A percentile compares a stretch with the other conserved stretches of the same genome.
Conservation (phyloP, 176 grass and related monocot species). For the Saccharum spontaneum region DNA sequence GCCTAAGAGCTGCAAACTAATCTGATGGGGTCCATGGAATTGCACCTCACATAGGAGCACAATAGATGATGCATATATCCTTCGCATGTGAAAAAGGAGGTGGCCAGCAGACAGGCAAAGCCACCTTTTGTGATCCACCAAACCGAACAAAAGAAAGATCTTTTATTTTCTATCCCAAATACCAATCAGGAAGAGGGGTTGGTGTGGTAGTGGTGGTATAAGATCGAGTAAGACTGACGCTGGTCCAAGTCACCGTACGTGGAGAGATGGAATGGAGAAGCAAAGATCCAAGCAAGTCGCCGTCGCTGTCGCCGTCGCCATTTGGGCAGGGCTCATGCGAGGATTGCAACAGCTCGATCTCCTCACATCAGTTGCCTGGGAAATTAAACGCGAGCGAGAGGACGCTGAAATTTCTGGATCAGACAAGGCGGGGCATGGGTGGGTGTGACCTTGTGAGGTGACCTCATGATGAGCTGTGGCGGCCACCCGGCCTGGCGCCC, state of each 20-base stretch:
- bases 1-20: neutral
- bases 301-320: constrained; percentile 1
- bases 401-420: neutral
- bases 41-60: neutral
- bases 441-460: no score
- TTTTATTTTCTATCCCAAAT: neutral
- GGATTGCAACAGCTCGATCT: constrained; percentile 24
- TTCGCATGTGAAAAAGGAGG: neutral
- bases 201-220: neutral
- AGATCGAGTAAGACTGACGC: neutral
- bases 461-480: no score
- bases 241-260: constrained; percentile 25
- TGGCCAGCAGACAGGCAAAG: neutral
- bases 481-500: no score
- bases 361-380: neutral
- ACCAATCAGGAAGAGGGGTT: neutral
- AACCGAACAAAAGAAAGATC: neutral
- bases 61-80: neutral
- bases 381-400: neutral
- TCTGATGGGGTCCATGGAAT: neutral
- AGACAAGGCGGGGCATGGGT: no score
- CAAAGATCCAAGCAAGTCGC: neutral
- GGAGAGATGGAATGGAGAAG: neutral
- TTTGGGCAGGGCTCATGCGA: neutral
- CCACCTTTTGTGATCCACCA: constrained; percentile 23